Base-by-base conservation (phyloP, 2,329 filamentous ascomycete species). In the Cercospora citrullina region DNA sequence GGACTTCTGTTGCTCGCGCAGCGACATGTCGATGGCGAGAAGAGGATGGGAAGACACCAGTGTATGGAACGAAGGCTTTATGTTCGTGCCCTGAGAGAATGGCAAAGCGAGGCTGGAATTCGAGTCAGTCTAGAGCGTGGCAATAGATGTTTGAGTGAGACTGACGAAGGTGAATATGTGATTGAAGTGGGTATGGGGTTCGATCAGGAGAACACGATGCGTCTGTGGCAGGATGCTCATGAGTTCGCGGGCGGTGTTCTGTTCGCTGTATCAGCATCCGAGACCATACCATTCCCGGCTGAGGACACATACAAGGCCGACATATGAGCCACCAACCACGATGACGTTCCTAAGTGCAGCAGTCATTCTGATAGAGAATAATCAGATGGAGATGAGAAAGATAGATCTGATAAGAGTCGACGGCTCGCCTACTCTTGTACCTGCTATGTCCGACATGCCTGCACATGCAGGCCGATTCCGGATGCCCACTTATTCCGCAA, bases 1-100 rank as follows among this genome's bases (percentile, higher is more conserved):
- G 61, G 1, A 73, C 68, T 21, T 68, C 45, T 28, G 60, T 68
- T 14, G 65, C 71, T 63, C 70, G 70, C 3, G 71, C 68, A 26
- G 53, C 18, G 45, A 73, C 61, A 12, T 67, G 63, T 8, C 31
- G 60, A 26, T 73, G 70, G 12, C 64, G 65, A 16, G 61, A 65
- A 14, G 67, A 64, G 10, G 30, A 12, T 5, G 63, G 31, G 60
- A 73, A 72, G 10, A 68, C 60, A 3, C 69, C 70, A 23, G 68
- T 65, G 51, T 71, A 73, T 16, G 69, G 72, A 14, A 73, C 64
- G 48, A 73, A 73, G 10, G 72, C 72, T 28, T 72, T 72, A 3
- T 71, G 66, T 58, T 73, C 72, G 42, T 73, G 69, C 30, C 70
- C 70, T 8, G 67, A 59, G 5, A 73, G 64, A 9, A 73, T 68